Evolutionary conservation across 352 stramenopile species (phyloP).

Genomic region (Phytophthora ramorum): DNA sequence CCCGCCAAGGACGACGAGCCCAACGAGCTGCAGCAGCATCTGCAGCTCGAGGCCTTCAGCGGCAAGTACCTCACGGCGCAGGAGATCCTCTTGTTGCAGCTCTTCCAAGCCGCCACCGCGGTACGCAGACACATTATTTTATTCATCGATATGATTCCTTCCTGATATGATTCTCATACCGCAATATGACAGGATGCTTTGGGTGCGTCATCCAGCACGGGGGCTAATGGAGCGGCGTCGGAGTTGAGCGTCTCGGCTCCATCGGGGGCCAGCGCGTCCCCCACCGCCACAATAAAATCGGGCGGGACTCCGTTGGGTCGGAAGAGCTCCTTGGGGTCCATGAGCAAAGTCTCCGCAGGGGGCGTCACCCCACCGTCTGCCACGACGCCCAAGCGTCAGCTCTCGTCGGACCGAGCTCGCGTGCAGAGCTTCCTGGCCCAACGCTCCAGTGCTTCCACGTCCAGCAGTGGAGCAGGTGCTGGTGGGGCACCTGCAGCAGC

Average conservation of each 20-base stretch:
- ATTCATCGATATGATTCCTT: neutral
- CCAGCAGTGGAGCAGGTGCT: conserved; percentile 7
- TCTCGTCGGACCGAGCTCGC: conserved; percentile 58
- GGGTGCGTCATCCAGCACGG: conserved; percentile 1
- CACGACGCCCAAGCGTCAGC: conserved; percentile 59
- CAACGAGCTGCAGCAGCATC: conserved; percentile 70
- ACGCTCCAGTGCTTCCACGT: conserved; percentile 28
- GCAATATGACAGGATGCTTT: neutral
- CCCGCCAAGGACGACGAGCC: conserved; percentile 58
- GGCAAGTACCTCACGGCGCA: conserved; percentile 82
- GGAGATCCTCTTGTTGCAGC: conserved; percentile 76
- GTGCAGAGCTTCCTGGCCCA: conserved; percentile 76
- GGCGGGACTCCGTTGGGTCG: conserved; percentile 7
- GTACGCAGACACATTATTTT: neutral
- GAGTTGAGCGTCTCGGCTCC: conserved; percentile 24
- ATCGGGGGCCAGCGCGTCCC: conserved; percentile 16
- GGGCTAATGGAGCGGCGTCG: neutral
- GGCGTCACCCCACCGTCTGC: conserved; percentile 23
- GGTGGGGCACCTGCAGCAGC: neutral
- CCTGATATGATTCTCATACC: neutral
- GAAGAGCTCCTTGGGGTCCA: conserved; percentile 26
- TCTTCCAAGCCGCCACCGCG: conserved; percentile 52
- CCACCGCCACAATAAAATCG: conserved; percentile 7
- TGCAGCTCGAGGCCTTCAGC: conserved; percentile 74
- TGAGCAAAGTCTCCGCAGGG: conserved; percentile 19